Base-by-base conservation (phyloP, 2,329 filamentous ascomycete genomes). In the Coniochaeta pulveracea region DNA sequence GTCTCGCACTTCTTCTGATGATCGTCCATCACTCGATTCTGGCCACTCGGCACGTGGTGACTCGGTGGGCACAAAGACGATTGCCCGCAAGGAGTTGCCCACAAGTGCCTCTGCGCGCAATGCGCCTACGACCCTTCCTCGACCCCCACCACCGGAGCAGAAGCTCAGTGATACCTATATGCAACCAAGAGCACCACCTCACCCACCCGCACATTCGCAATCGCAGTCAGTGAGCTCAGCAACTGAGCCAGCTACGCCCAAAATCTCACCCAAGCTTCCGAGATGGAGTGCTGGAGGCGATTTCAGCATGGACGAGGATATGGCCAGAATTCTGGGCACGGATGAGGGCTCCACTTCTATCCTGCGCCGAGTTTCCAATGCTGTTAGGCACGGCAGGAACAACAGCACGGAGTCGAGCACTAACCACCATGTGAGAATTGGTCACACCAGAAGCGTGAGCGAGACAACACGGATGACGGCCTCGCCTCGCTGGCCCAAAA, bases 281-380 rank as follows among this genome's bases (percentile, higher is more conserved):
- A 69, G 79, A 47, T 84, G 73, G 73, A 93, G 81, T 55, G 70
- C 73, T 26, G 85, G 84, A 34, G 85, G 79, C 35, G 86, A 93
- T 43, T 91, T 95, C 49, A 91, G 82, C 38, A 77, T 94, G 79
- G 89, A 96, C 43, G 88, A 95, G 55, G 91, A 96, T 51, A 85
- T 95, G 75, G 82, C 84, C 34, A 80, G 88, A 37, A 89, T 95
- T 37, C 66, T 94, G 38, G 81, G 77, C 25, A 78, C 75, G 14
- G 85, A 89, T 39, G 83, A 86, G 51, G 66, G 70, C 26, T 80
- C 76, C 19, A 79, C 84, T 17, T 89, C 84, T 1, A 82, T 95
- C 39, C 64, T 96, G 40, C 82, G 85, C 37, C 77, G 85, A 34
- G 83, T 95, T 25, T 96, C 91, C 6, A 94, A 94, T 51, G 88